Conservation (phyloP, 441 rosid species). For the Lepidium campestre region DNA sequence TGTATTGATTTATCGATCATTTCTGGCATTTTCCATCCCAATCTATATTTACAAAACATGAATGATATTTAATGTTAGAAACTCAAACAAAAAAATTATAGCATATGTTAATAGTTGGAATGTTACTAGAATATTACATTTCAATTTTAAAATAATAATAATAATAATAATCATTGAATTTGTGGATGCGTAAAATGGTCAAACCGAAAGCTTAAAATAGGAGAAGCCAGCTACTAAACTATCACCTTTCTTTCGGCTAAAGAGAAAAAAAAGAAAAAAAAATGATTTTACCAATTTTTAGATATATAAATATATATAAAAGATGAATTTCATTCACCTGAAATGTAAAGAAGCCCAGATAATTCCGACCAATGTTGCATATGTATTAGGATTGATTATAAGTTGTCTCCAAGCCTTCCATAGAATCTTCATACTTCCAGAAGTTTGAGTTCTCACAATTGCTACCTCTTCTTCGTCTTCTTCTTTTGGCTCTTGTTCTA, state of each 20-base stretch:
- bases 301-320: neutral
- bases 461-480: conserved; percentile 35
- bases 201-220: conserved; percentile 17
- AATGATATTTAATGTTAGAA: neutral
- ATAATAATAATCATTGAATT: neutral
- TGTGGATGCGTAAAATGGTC: neutral
- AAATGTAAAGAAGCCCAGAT: conserved; percentile 78
- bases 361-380: conserved; percentile 66
- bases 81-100: neutral
- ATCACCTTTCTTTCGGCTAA: neutral
- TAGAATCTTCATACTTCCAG: conserved; percentile 42
- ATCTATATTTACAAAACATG: conserved; percentile 32
- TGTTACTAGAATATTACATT: neutral
- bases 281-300: too few species aligned
- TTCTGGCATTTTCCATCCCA: conserved; percentile 60
- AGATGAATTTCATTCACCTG: conserved; percentile 35
- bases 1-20: conserved; percentile 61
- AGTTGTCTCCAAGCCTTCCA: conserved; percentile 68
- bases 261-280: neutral
- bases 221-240: conserved; percentile 4
- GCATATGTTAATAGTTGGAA: neutral
- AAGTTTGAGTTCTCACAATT: conserved; percentile 35
- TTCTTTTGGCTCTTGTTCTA: conserved; percentile 41
- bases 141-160: neutral
- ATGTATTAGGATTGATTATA: conserved; percentile 70